Base-by-base conservation (phyloP, 164 flowering plant species). In the Vitis labrusca region DNA sequence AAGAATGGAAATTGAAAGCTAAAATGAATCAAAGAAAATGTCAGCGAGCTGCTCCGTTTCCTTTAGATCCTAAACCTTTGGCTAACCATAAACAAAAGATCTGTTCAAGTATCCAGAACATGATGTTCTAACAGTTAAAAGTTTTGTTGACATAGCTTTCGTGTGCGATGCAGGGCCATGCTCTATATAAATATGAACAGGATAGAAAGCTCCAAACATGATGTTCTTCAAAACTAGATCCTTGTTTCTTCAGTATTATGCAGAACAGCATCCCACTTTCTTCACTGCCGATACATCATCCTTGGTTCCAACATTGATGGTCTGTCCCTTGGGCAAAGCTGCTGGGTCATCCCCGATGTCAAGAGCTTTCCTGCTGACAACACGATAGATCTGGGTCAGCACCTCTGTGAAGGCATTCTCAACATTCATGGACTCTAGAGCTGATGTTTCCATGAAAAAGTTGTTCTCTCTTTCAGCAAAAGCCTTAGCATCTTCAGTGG, bases 371-470 rank as follows among this genome's bases (percentile, higher is more conserved):
- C 78, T 82, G 73, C 97, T 86, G 3, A 85, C 91, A 1, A 91
- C 94, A 50, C 75, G 92, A 67, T 85, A 89, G 27, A 89, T 86
- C 73, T 86, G 92, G 32, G 89, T 83, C 47, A 86, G 86, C 63
- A 88, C 90, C 76, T 91, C 89, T 0, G 93, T 91, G 81, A 89
- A 89, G 16, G 96, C 86, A 63, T 82, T 84, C 65, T 91, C 96
- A 14, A 89, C 96, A 72, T 91, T 91, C 84, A 84, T 54, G 2
- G 91, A 80, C 61, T 91, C 97, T 14, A 91, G 78, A 9, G 93
- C 97, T n/a, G 93, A 91, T 47, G 93, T 91, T 78, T 91, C 93
- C 92, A 89, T 89, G 86, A 91, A 88, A 68, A 83, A 88, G 13
- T 76, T 88, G 69, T 66, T 83, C 79, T 89, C 90, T 73, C 83